Percentiles rank a stretch among this genome's conserved stretches.
Conservation (phyloP, 805 yeast genomes). For the Lipomyces chichibuensis region DNA sequence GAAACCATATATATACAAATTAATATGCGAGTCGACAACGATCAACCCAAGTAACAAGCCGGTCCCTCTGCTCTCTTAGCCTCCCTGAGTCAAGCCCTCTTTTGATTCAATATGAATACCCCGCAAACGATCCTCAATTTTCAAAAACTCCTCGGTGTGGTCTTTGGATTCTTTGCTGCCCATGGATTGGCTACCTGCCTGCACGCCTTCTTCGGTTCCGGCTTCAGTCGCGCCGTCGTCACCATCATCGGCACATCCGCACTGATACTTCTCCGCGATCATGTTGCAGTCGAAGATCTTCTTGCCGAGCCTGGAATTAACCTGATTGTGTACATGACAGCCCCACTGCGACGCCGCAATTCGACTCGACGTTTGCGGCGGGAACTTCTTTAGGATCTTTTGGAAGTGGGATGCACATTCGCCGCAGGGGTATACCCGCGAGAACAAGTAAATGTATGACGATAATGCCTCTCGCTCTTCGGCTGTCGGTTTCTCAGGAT, state of each 20-base stretch:
- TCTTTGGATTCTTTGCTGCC: background rate
- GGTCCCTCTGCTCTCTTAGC: background rate
- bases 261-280: slow-evolving; percentile 87
- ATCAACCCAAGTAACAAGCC: background rate
- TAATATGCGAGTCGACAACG: background rate
- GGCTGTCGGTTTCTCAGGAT: slow-evolving; percentile 76
- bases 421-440: slow-evolving; percentile 94
- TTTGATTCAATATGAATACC: slow-evolving; percentile 29
- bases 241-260: slow-evolving; percentile 67
- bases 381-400: slow-evolving; percentile 65
- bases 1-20: background rate
- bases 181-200: background rate
- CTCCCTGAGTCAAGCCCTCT: slow-evolving; percentile 25
- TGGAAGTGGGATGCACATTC: slow-evolving; percentile 95
- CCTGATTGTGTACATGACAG: slow-evolving; percentile 86
- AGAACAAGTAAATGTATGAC: slow-evolving; percentile 71
- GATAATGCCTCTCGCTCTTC: slow-evolving; percentile 65
- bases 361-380: slow-evolving; percentile 81
- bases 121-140: slow-evolving; percentile 23
- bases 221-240: slow-evolving; percentile 1
- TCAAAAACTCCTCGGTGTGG: slow-evolving; percentile 17
- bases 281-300: slow-evolving; percentile 79
- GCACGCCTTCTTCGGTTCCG: slow-evolving; percentile 1
- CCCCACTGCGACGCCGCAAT: slow-evolving; percentile 94
- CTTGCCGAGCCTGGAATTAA: slow-evolving; percentile 71